Base-by-base conservation (phyloP, 2,329 filamentous ascomycete genomes). In the Raffaelea arxii region DNA sequence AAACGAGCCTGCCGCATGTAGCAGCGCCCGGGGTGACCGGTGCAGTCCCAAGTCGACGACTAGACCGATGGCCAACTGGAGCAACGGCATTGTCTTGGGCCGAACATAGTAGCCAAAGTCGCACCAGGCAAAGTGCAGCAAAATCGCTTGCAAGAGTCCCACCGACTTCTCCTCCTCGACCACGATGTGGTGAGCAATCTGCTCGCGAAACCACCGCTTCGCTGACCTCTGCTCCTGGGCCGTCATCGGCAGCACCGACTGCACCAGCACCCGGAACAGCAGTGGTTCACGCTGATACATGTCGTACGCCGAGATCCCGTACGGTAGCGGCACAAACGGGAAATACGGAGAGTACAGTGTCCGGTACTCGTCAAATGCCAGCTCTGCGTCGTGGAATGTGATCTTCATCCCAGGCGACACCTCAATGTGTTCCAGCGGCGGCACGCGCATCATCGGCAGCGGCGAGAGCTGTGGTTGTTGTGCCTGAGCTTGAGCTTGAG, bases 101-200 rank as follows among this genome's bases (percentile, higher is more conserved):
- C 67, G 64, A 11, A 63, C 49, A 38, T 65, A 66, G 37, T 63
- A 62, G 41, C 66, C 62, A 32, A 63, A 59, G 42, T 70, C 65
- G 47, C 43, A 66, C 67, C 66, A 69, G 1, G 59, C 63, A 3
- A 67, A 40, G 19, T 61, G 60, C 1, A 68, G 24, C 1, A 69
- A n/a, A 1, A 68, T 54, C 1, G 62, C 62, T 35, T 70, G 67
- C 3, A 70, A 51, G 1, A 67, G 51, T 24, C 63, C 63, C 2
- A 67, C 39, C 1, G 53, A 53, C 45, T 58, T 62, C 37, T 69
- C 63, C 30, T 64, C 61, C 1, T 55, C 51, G 4, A 66, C 59
- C 12, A 70, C 52, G 14, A 69, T 46, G n/a, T 61, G 60, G 23
- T 62, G 56, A 1, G 67, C 62, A 2, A 67, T 54, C 30, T 63